These are phyloP conservation scores for Diplodia corticola DNA, from an alignment of 2,329 filamentous ascomycete species.

Conservation along the genomic window DNA sequence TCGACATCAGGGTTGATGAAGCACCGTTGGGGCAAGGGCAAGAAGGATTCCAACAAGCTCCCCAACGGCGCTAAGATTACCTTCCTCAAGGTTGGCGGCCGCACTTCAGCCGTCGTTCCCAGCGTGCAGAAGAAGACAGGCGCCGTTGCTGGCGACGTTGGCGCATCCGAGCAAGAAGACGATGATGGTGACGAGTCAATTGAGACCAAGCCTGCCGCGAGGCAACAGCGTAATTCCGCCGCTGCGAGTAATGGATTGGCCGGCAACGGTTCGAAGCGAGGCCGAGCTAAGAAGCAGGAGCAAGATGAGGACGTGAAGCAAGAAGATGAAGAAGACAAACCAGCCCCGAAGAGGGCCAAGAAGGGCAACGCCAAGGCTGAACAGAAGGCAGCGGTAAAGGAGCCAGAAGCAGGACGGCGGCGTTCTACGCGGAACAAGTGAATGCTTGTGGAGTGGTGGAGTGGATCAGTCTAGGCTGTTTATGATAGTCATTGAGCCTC, in stretches of 20 bases:
- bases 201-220: constrained; percentile 28
- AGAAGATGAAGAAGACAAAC: constrained; percentile 1
- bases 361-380: background rate
- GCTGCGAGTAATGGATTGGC: background rate
- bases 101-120: constrained; percentile 88
- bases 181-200: constrained; percentile 31
- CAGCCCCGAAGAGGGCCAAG: constrained; percentile 11
- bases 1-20: constrained; percentile 56
- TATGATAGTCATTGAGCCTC: background rate
- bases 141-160: constrained; percentile 56
- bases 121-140: constrained; percentile 81
- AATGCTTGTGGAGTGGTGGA: background rate
- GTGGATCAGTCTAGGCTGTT: background rate
- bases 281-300: constrained; percentile 17
- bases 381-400: constrained; percentile 5
- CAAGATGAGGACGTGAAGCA: constrained; percentile 6
- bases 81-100: constrained; percentile 84
- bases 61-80: constrained; percentile 84
- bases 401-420: background rate
- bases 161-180: constrained; percentile 30
- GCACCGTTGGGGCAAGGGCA: constrained; percentile 85
- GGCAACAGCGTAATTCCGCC: constrained; percentile 28
- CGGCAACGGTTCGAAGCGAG: background rate
- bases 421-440: constrained; percentile 15
- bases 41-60: constrained; percentile 67